Conservation (phyloP, 139 green algal species). For the Raphidocelis subcapitata region DNA sequence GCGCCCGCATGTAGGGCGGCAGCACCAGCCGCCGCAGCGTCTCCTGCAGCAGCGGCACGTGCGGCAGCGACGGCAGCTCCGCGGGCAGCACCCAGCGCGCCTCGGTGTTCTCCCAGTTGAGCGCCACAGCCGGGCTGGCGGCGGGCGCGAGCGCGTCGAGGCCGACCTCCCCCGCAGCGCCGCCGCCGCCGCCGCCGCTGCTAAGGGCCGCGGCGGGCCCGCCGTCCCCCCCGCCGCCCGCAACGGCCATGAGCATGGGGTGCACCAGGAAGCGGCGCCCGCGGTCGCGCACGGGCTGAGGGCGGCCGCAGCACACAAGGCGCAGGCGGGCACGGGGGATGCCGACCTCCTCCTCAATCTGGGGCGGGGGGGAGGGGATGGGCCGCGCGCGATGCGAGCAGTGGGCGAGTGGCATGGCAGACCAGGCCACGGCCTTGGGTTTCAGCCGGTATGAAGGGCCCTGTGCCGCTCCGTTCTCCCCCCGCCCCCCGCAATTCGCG, state of each 20-base stretch:
- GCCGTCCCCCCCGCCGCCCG: too few species aligned
- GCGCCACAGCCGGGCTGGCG: not conserved
- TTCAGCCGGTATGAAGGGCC: too few species aligned
- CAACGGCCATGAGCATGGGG: constrained; percentile 37
- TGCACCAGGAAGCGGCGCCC: constrained; percentile 35
- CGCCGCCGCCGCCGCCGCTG: not conserved
- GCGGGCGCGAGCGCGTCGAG: not conserved
- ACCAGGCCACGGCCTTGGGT: too few species aligned
- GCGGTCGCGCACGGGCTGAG: constrained; percentile 37
- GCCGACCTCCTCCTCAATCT: constrained; percentile 41
- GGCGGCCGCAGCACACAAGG: constrained; percentile 28
- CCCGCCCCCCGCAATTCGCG: too few species aligned
- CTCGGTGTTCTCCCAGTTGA: constrained; percentile 51
- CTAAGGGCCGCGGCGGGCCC: not conserved
- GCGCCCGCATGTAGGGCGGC: constrained; percentile 16
- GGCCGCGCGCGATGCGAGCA: too few species aligned
- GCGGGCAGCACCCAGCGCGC: constrained; percentile 16
- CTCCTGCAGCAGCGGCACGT: constrained; percentile 30
- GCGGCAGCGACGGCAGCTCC: constrained; percentile 5
- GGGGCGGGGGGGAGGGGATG: not conserved
- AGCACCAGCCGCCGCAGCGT: constrained; percentile 29
- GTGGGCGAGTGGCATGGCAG: too few species aligned
- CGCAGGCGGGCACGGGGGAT: constrained; percentile 5
- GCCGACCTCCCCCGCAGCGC: not conserved
- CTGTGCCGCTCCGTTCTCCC: too few species aligned